phyloP scores from a whole-genome alignment of 306 rosid genomes.

The Pyrus communis region DNA sequence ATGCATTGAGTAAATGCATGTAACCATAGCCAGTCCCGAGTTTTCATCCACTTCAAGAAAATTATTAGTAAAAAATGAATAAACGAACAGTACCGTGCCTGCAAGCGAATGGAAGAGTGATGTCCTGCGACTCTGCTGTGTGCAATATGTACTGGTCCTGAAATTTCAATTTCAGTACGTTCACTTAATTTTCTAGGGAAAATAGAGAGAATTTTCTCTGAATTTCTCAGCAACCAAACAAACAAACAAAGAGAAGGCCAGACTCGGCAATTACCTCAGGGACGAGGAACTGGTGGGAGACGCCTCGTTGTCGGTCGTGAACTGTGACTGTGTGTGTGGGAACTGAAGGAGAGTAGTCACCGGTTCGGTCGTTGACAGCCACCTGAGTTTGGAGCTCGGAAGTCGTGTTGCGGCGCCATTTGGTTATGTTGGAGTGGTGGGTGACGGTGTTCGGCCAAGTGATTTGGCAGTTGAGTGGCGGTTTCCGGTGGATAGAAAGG shows the following conservation, averaged over 20 bases:
- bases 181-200: neutral
- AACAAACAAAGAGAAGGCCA: neutral
- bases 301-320: conserved; percentile 69
- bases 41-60: neutral
- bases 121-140: conserved; percentile 82
- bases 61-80: neutral
- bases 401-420: conserved; percentile 23
- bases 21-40: neutral
- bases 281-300: conserved; percentile 77
- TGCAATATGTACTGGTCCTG: conserved; percentile 97
- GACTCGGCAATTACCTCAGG: conserved; percentile 54
- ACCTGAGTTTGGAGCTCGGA: conserved; percentile 56
- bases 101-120: conserved; percentile 97
- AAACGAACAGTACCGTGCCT: conserved; percentile 79
- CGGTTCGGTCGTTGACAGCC: conserved; percentile 20
- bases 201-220: neutral
- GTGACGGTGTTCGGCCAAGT: conserved; percentile 6
- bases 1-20: too few species aligned
- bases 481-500: neutral
- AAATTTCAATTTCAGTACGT: conserved; percentile 4
- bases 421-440: conserved; percentile 8
- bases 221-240: neutral
- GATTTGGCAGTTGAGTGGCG: conserved; percentile 10
- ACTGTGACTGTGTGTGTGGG: conserved; percentile 80
- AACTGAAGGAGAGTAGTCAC: conserved; percentile 23